Base-by-base conservation (phyloP, 495 filamentous ascomycete species). In the Durotheca rogersii region DNA sequence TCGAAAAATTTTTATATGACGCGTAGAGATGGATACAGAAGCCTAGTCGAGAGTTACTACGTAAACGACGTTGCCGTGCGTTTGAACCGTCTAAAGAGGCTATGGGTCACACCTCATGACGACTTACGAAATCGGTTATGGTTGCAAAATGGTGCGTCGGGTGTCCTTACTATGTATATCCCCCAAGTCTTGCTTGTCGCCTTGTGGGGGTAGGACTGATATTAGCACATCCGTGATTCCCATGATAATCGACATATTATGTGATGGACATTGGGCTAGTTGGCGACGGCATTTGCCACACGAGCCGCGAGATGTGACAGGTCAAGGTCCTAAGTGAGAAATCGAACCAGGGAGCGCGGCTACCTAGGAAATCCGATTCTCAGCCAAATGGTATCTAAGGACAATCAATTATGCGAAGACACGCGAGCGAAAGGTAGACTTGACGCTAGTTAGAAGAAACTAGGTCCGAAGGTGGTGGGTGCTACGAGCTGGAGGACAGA, bases 231-330 rank as follows among this genome's bases (percentile, higher is more conserved):
- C 41, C 41, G 39, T 19, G 15, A n/a, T 7, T 45, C 44, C 35
- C 49, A 46, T 49, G 30, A 53, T 58, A 45, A 29, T 41, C 30
- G 39, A 49, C 53, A 35, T 12, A 27, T 34, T 19, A 44, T 23
- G 27, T 37, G 33, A 11, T 51, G 2, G 49, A 20, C 43, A 27
- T 42, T 43, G 25, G 38, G 14, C 16, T 29, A 33, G 44, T 35
- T 50, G 50, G 36, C 46, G 45, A 53, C 42, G 56, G 41, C 21
- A 47, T 42, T 59, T 44, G 50, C 42, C 49, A 59, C 53, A 58
- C 49, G 40, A 32, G 25, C 30, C 33, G 36, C 21, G 41, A 23
- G 36, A 19, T 38, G 37, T 20, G 44, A 44, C 30, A 43, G 27
- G 17, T 36, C 30, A 45, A 38, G 44, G 20, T 32, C 35, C 21